These are phyloP conservation scores for Penicillium brasilianum DNA, from an alignment of 2,329 filamentous ascomycete genomes.

Conservation along the genomic window DNA sequence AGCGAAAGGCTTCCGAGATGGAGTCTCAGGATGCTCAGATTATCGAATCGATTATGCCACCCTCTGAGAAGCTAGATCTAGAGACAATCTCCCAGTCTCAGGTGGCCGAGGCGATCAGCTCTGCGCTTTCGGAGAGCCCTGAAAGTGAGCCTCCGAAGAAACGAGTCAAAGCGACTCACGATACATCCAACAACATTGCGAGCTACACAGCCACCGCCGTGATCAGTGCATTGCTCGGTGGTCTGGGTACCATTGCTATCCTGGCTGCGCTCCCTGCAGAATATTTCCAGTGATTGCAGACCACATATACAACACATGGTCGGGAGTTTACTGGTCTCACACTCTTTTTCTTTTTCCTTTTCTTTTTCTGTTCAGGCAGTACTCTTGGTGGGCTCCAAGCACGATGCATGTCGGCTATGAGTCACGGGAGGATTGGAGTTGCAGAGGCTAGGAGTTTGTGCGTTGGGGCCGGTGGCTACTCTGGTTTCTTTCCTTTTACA, in stretches of 20 bases:
- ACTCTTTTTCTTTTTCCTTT: background rate
- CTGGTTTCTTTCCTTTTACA: slow-evolving; percentile 8
- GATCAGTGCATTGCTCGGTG: slow-evolving; percentile 48
- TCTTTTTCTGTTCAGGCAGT: background rate
- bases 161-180: slow-evolving; percentile 31
- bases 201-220: slow-evolving; percentile 48
- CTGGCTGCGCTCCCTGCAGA: slow-evolving; percentile 50
- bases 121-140: slow-evolving; percentile 19
- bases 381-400: background rate
- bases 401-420: background rate
- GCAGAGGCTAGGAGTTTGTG: slow-evolving; percentile 13
- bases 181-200: slow-evolving; percentile 31
- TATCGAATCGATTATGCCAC: slow-evolving; percentile 16
- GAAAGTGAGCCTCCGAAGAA: slow-evolving; percentile 35
- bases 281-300: slow-evolving; percentile 44
- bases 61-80: slow-evolving; percentile 22
- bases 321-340: background rate
- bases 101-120: slow-evolving; percentile 17
- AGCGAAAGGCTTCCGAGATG: slow-evolving; percentile 41
- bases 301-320: background rate
- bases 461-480: slow-evolving; percentile 7
- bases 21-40: slow-evolving; percentile 38
- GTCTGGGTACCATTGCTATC: slow-evolving; percentile 47
- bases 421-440: slow-evolving; percentile 7
- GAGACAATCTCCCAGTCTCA: slow-evolving; percentile 16